These are phyloP conservation scores for Tulasnella sp. DNA, from an alignment of 768 basidiomycete genomes.

Conservation along the genomic window DNA sequence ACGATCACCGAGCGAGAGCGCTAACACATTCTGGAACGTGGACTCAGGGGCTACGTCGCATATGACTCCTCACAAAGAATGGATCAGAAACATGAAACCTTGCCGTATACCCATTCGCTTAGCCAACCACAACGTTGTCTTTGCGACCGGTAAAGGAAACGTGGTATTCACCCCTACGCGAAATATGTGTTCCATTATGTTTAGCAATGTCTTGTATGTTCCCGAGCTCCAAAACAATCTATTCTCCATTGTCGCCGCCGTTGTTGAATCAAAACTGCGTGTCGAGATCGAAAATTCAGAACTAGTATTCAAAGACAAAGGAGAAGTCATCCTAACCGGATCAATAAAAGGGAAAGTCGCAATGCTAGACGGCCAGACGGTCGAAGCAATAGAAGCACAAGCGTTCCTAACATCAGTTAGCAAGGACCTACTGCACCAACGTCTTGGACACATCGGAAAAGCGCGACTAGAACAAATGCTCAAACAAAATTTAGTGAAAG, in stretches of 20 bases:
- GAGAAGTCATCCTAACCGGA: not conserved
- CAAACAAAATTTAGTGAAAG: not conserved
- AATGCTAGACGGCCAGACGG: not conserved
- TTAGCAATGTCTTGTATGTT: not conserved
- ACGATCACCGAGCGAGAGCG: not conserved
- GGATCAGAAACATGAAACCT: not conserved
- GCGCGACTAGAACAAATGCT: not conserved
- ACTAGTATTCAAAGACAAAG: not conserved
- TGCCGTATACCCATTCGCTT: not conserved
- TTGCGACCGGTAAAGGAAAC: not conserved
- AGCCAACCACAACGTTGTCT: not conserved
- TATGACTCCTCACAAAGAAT: not conserved
- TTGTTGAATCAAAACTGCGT: not conserved
- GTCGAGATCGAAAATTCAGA: not conserved
- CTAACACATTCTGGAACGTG: conserved; percentile 3
- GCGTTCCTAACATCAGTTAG: not conserved
- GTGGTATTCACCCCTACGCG: not conserved
- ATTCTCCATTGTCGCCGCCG: not conserved
- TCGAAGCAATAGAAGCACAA: not conserved
- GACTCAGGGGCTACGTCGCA: not conserved
- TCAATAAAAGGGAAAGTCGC: not conserved
- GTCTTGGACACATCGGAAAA: conserved; percentile 1
- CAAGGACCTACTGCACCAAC: not conserved
- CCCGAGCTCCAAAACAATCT: not conserved
- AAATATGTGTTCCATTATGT: not conserved